These are phyloP conservation scores for Phytopythium ostracodes DNA, from an alignment of 352 stramenopile species.

Conservation along the genomic window DNA sequence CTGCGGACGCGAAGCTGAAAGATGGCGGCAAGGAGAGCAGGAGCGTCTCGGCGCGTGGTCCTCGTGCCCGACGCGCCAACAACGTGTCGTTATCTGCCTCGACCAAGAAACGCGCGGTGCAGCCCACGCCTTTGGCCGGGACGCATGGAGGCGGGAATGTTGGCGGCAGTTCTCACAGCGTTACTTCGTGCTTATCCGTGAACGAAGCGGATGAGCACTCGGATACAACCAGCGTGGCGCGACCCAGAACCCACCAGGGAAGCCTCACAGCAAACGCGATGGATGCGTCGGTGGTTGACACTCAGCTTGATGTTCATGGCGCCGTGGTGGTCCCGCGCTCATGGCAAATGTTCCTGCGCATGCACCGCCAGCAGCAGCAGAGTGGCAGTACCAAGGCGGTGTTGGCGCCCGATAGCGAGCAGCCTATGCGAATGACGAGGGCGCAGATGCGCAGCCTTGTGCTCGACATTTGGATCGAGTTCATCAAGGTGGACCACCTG, in stretches of 20 bases:
- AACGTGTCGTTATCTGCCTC: constrained; percentile 9
- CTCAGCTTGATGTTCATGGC: background rate
- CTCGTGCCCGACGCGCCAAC: constrained; percentile 1
- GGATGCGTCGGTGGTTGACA: background rate
- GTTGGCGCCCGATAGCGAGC: background rate
- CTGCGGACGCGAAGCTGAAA: background rate
- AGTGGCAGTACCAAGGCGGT: background rate
- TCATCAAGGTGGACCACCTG: constrained; percentile 60
- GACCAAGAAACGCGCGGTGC: constrained; percentile 4
- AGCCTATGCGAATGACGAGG: background rate
- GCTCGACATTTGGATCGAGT: constrained; percentile 72
- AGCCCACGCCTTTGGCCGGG: background rate
- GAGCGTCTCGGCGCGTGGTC: background rate
- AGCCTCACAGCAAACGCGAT: background rate
- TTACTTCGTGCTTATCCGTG: background rate
- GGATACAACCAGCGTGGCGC: background rate
- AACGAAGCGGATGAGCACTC: background rate
- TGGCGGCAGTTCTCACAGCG: background rate
- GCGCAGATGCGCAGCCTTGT: constrained; percentile 45
- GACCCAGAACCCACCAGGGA: background rate
- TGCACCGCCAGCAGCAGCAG: constrained; percentile 13
- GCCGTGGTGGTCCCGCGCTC: constrained; percentile 17
- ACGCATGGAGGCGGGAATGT: background rate
- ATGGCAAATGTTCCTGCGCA: constrained; percentile 36
- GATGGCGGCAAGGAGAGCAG: background rate